Evolutionary conservation across 805 yeast genomes (phyloP), one percentile per base, ranked within the genome.

Genomic region (Lipomyces chichibuensis): DNA sequence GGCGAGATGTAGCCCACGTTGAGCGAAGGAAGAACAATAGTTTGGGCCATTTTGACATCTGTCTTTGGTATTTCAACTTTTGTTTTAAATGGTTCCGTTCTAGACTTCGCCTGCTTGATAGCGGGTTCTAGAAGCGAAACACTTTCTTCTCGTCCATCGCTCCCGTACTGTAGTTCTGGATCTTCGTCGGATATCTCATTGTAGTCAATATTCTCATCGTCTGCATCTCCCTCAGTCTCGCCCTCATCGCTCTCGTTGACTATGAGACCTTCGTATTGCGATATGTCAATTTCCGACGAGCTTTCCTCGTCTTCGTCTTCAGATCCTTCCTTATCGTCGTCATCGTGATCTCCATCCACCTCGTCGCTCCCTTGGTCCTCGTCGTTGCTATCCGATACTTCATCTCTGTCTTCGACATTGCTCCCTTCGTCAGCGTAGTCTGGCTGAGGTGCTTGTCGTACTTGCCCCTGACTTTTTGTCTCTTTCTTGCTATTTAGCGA

Each of bases 1-100:
- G 90, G 97, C 4, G 97, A 92, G 67, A 84, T 84, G 77, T 91
- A 95, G 3, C 99, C 99, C 0, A 85, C 80, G 62, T 88, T 87
- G 60, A 92, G 80, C 57, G 85, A 87, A 0, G 97, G 97, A 14
- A 92, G 81, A 11, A 75, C 76, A n/a, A 75, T 72, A 3, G 56
- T 72, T 20, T 67, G 66, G 27, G 63, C 73, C 23, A 53, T 70
- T 33, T 29, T 49, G 60, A 25, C 63, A 7, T 49, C 14, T n/a
- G 25, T n/a, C 25, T n/a, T n/a, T 23, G 11, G 23, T 49, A 23
- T 49, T 23, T n/a, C 23, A 9, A 17, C 27, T 8, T 49, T 8
- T 8, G n/a, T 49, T 17, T 1, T 3, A 0, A 20, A 49, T n/a
- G 11, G 11, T 6, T 23, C n/a, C 13, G 53, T 23, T 13, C 17